Evolutionary conservation across 768 basidiomycete genomes (phyloP), one percentile per base, ranked within the genome.

Genomic region (Pluteus cervinus): DNA sequence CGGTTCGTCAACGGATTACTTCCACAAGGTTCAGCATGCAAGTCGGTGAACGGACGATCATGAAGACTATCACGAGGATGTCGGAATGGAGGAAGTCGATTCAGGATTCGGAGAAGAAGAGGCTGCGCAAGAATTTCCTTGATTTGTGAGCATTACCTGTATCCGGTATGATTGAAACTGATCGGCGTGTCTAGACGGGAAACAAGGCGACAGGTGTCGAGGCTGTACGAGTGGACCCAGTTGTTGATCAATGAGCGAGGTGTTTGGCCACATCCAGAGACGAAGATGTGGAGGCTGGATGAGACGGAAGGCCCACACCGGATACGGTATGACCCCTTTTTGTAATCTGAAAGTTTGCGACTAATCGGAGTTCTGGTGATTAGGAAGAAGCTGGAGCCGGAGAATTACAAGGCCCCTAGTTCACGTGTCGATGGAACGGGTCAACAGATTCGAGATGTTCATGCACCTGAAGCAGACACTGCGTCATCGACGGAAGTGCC

Each of bases 271-370:
- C 69, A 73, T 29, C 56, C 68, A 11, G 65, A 65, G 26, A 61
- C 51, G 2, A 61, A 63, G 16, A 48, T 71, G 8, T 94, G 92
- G 92, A 65, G 81, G 22, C 58, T 94, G 30, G 92, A 94, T 44
- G 91, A 93, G 50, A 92, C 90, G 2, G 92, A 96, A 51, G 92
- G 91, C 1, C 91, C 90, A 1, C 73, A 86, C 48, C 76, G 91
- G 32, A 84, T 87, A 37, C 68, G 91, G 90, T 89, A 49, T 12
- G 48, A 43, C 35, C n/a, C 15, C 24, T 37, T 11, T 36, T 36
- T 20, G 10, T 16, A 21, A 4, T 24, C 5, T 28, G 8, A 5
- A 14, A 12, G 15, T 1, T 39, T 33, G 2, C 8, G 12, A 4
- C 24, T 38, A 12, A 33, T 6, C 15, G 40, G 5, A 42, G 18